Evolutionary conservation across 345 rosid species (phyloP).

Genomic region (Turnera subulata): DNA sequence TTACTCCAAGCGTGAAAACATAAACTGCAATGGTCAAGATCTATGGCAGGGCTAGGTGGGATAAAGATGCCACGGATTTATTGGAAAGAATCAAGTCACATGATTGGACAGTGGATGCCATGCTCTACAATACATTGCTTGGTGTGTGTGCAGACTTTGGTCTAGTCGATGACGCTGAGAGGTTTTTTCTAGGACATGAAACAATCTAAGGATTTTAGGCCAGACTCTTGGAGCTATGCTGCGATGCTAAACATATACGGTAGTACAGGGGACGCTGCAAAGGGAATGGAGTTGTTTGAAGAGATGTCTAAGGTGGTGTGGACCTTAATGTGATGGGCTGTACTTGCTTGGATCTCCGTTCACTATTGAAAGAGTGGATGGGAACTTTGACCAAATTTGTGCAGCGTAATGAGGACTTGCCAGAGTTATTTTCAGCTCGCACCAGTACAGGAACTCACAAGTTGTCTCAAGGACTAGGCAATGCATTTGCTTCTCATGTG

Average conservation of each 20-base stretch:
- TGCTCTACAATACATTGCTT: slow-evolving; percentile 78
- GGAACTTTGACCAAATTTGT: slow-evolving; percentile 55
- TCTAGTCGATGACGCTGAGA: slow-evolving; percentile 80
- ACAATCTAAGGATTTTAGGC: slow-evolving; percentile 42
- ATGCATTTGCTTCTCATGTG: slow-evolving; percentile 64
- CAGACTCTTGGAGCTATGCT: slow-evolving; percentile 83
- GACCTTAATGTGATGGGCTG: slow-evolving; percentile 84
- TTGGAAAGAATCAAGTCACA: slow-evolving; percentile 75
- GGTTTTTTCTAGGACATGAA: slow-evolving; percentile 78
- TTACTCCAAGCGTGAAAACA: slow-evolving; percentile 73
- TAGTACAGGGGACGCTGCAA: slow-evolving; percentile 64
- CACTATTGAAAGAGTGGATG: slow-evolving; percentile 87
- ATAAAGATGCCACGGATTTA: slow-evolving; percentile 63
- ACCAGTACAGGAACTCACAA: slow-evolving; percentile 83
- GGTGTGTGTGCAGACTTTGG: slow-evolving; percentile 93
- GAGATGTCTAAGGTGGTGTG: slow-evolving; percentile 51
- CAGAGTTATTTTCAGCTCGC: slow-evolving; percentile 65
- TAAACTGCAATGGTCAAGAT: slow-evolving; percentile 75
- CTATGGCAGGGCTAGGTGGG: slow-evolving; percentile 93
- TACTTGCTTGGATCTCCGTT: slow-evolving; percentile 86
- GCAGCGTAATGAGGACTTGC: slow-evolving; percentile 61
- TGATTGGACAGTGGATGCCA: slow-evolving; percentile 80
- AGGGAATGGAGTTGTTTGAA: slow-evolving; percentile 63
- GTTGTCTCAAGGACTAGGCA: slow-evolving; percentile 73
- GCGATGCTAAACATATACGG: slow-evolving; percentile 86